phyloP scores from a whole-genome alignment of 257 asterid genomes.

The Capsicum pubescens region DNA sequence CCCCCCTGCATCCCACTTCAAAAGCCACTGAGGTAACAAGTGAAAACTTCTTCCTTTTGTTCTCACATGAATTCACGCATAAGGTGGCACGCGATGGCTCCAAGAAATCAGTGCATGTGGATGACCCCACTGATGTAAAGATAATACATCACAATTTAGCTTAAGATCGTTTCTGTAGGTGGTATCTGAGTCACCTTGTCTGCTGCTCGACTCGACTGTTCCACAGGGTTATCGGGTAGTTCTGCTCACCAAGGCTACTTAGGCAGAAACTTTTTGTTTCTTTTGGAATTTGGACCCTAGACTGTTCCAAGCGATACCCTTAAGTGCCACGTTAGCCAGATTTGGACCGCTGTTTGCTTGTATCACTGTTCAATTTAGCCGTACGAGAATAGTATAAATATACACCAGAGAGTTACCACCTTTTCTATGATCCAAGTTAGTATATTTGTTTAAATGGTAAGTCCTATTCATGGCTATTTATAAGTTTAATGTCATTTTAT shows the following conservation, averaged over 20 bases:
- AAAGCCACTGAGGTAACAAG: conserved; percentile 67
- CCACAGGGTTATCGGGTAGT: not conserved
- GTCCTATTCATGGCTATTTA: not conserved
- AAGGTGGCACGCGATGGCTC: not conserved
- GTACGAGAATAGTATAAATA: not conserved
- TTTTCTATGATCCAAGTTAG: not conserved
- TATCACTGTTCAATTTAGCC: not conserved
- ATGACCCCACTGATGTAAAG: not conserved
- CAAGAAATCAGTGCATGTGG: not conserved
- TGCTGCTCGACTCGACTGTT: not conserved
- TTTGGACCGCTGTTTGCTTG: not conserved
- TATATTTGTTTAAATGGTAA: not conserved
- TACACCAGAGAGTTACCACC: not conserved
- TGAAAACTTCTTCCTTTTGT: not conserved
- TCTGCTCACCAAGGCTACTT: not conserved
- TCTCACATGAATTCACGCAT: not conserved
- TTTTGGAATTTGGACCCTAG: not conserved
- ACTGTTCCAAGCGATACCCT: not conserved
- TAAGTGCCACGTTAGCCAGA: not conserved
- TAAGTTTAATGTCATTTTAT: not conserved
- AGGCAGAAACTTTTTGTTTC: not conserved
- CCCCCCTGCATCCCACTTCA: conserved; percentile 74
- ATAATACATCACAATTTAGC: not conserved
- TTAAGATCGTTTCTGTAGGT: not conserved
- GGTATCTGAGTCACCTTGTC: not conserved